Evolutionary conservation across 495 filamentous ascomycete species (phyloP).

Genomic region (Daldinia vernicosa): DNA sequence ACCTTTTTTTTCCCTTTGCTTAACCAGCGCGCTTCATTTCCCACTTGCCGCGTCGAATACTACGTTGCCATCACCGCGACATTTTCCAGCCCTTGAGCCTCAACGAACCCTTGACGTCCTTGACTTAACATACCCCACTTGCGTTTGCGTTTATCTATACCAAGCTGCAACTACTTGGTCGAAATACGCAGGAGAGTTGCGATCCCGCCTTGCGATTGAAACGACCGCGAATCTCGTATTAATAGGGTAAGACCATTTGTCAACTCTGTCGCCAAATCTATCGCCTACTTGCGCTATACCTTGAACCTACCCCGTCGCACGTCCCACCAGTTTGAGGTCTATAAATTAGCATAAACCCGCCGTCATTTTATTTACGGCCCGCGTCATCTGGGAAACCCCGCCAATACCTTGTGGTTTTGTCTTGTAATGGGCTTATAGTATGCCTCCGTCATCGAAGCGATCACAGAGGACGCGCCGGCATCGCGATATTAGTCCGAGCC

Average conservation of each 20-base stretch:
- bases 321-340: not conserved
- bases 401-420: not conserved
- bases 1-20: not conserved
- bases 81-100: conserved; percentile 23
- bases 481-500: conserved; percentile 51
- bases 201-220: not conserved
- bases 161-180: not conserved
- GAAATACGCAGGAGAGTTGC: not conserved
- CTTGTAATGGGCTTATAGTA: conserved; percentile 39
- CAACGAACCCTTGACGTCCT: conserved; percentile 20
- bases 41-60: conserved; percentile 38
- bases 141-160: not conserved
- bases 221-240: not conserved
- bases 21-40: conserved; percentile 32
- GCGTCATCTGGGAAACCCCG: not conserved
- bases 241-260: not conserved
- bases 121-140: conserved; percentile 13
- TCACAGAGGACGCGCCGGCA: conserved; percentile 52
- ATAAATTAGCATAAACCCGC: not conserved
- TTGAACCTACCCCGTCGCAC: not conserved
- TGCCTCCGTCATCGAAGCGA: conserved; percentile 57
- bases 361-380: not conserved
- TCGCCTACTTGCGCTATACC: conserved; percentile 16
- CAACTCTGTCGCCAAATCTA: not conserved
- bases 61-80: conserved; percentile 20